phyloP scores from a whole-genome alignment of 306 rosid species.

The Prunus campanulata region DNA sequence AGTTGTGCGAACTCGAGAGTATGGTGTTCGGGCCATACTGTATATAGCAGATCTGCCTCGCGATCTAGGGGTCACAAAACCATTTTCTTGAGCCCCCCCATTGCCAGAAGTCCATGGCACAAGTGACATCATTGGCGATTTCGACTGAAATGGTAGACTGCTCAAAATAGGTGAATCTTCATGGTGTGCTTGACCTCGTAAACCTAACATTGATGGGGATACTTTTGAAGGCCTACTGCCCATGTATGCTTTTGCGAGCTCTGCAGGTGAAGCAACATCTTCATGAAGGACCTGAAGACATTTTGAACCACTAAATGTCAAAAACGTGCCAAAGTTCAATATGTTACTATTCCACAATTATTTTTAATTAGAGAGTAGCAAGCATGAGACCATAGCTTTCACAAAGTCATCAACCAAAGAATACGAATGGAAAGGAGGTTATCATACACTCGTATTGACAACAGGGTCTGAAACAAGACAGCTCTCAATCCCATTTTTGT shows the following conservation, averaged over 20 bases:
- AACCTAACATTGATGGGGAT: conserved; percentile 52
- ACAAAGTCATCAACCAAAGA: conserved; percentile 4
- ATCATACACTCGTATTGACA: conserved; percentile 51
- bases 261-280: conserved; percentile 81
- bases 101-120: conserved; percentile 51
- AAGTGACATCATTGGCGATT: conserved; percentile 44
- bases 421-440: conserved; percentile 1
- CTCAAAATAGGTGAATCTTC: conserved; percentile 38
- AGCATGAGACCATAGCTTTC: neutral
- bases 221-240: conserved; percentile 65
- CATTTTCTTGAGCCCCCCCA: conserved; percentile 54
- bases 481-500: conserved; percentile 39
- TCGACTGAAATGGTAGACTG: conserved; percentile 38
- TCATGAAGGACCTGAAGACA: conserved; percentile 67
- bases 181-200: conserved; percentile 30
- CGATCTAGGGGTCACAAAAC: conserved; percentile 71
- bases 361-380: conserved; percentile 3
- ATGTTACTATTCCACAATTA: neutral
- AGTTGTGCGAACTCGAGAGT: conserved; percentile 54
- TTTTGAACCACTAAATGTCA: conserved; percentile 25
- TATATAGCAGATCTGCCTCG: conserved; percentile 87
- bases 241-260: conserved; percentile 94
- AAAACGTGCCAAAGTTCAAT: conserved; percentile 18
- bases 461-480: conserved; percentile 40
- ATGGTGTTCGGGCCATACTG: conserved; percentile 83